These are phyloP conservation scores for Clitopilus passeckerianus DNA, from an alignment of 768 basidiomycete genomes.

Conservation along the genomic window DNA sequence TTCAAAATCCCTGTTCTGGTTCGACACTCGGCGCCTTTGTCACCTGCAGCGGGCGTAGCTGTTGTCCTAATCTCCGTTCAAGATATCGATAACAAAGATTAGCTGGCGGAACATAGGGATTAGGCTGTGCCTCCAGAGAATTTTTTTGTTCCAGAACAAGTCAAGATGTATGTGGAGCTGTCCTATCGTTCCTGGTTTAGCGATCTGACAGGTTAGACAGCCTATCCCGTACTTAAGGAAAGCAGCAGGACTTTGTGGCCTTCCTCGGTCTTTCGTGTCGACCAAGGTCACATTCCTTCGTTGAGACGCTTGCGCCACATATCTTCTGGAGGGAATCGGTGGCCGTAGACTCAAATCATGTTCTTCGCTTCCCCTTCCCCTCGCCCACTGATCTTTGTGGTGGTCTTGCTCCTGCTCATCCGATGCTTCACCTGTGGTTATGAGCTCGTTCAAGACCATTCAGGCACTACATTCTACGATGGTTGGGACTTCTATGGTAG, in stretches of 20 bases:
- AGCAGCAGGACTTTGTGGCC: background rate
- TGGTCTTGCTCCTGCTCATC: background rate
- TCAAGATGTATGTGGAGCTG: too few species aligned
- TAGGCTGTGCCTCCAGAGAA: too few species aligned
- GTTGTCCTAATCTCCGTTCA: background rate
- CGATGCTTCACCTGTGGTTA: conserved; percentile 6
- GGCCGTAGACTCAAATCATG: background rate
- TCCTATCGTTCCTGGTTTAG: too few species aligned
- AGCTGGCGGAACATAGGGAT: too few species aligned
- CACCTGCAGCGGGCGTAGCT: background rate
- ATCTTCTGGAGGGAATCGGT: background rate
- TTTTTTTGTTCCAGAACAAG: too few species aligned
- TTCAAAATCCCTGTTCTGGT: background rate
- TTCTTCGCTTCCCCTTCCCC: background rate
- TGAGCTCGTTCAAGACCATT: conserved; percentile 32
- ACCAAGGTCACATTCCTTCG: too few species aligned
- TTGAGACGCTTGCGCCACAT: background rate
- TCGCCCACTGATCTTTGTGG: background rate
- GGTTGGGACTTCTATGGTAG: conserved; percentile 50
- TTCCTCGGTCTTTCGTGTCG: background rate
- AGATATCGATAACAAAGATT: background rate
- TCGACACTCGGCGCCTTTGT: background rate
- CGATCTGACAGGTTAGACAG: background rate
- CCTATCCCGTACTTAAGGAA: background rate
- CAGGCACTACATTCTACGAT: conserved; percentile 48